These are phyloP conservation scores for Heteromeles arbutifolia DNA, from an alignment of 306 rosid genomes.

Conservation along the genomic window DNA sequence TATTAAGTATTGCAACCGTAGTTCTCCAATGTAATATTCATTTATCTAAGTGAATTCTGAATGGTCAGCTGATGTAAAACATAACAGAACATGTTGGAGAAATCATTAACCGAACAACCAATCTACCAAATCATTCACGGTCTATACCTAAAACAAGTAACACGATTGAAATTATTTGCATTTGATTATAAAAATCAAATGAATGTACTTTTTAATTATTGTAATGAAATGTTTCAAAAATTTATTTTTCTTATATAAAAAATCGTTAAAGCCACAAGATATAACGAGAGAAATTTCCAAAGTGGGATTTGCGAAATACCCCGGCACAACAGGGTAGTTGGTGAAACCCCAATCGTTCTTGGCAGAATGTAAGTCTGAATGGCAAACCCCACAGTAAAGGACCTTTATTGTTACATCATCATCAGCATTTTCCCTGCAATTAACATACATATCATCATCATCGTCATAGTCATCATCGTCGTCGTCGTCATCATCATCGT, in stretches of 20 bases:
- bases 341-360: conserved; percentile 90
- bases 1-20: neutral
- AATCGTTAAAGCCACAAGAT: no score
- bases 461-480: no score
- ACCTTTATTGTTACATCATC: conserved; percentile 70
- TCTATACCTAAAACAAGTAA: neutral
- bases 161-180: neutral
- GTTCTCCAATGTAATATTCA: no score
- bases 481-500: no score
- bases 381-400: conserved; percentile 86
- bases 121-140: neutral
- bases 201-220: no score
- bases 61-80: neutral
- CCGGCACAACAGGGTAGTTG: conserved; percentile 77
- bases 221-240: no score
- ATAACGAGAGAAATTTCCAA: no score
- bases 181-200: no score
- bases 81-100: neutral
- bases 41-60: no score
- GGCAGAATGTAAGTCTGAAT: conserved; percentile 66
- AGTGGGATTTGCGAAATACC: conserved; percentile 30
- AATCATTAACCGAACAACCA: neutral
- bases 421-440: conserved; percentile 58
- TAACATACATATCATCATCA: no score
- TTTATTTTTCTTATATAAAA: no score